These are phyloP conservation scores for Hirschioporus abietinus DNA, from an alignment of 768 basidiomycete genomes.

Conservation along the genomic window DNA sequence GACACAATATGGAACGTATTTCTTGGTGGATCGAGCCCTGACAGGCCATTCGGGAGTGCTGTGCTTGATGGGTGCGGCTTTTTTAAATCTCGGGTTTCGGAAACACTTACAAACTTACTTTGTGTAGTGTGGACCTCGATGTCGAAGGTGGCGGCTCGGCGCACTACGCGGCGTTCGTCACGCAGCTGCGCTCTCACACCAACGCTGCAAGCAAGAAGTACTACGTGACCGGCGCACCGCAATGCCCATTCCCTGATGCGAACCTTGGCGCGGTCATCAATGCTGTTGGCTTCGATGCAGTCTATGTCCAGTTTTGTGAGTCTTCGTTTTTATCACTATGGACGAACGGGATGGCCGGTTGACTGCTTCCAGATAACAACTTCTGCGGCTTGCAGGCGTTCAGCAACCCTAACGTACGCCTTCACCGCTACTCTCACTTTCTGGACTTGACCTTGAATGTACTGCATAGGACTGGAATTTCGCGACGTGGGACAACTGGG, in stretches of 20 bases:
- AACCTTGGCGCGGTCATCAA: conserved; percentile 56
- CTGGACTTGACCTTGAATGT: too few species aligned
- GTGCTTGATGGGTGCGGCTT: conserved; percentile 67
- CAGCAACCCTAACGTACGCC: conserved; percentile 35
- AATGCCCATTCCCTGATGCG: conserved; percentile 67
- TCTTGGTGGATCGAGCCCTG: conserved; percentile 55
- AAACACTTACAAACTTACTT: too few species aligned
- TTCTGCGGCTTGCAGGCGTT: conserved; percentile 50
- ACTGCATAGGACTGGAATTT: conserved; percentile 45
- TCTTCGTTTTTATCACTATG: too few species aligned
- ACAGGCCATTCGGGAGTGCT: conserved; percentile 66
- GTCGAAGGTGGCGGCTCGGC: conserved; percentile 61
- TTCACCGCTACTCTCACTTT: too few species aligned
- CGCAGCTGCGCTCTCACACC: conserved; percentile 46
- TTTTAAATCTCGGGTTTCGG: too few species aligned
- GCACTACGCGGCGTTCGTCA: conserved; percentile 51
- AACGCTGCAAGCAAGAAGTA: conserved; percentile 54
- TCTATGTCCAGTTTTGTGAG: conserved; percentile 69
- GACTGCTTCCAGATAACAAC: conserved; percentile 49
- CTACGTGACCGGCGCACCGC: conserved; percentile 61
- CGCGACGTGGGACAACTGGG: conserved; percentile 52
- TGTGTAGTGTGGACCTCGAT: conserved; percentile 71
- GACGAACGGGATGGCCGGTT: too few species aligned
- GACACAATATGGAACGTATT: conserved; percentile 70
- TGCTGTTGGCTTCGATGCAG: conserved; percentile 58